Base-by-base conservation (phyloP, 495 filamentous ascomycete genomes). In the Aspergillus funiculosus region DNA sequence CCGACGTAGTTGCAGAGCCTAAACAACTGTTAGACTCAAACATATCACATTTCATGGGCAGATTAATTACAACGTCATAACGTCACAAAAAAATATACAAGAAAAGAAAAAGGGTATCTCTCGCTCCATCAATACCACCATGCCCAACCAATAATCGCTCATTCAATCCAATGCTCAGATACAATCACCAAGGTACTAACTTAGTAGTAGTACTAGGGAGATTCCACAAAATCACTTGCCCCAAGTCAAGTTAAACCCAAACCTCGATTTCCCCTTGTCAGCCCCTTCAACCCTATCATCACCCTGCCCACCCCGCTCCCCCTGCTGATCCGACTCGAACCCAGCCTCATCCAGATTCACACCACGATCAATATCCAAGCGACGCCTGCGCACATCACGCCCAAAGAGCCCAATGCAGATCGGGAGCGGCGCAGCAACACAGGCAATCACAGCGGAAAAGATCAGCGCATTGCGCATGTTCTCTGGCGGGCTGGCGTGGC, bases 381-480 rank as follows among this genome's bases (percentile, higher is more conserved):
- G 73, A 31, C 78, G 73, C 53, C 72, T 43, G 44, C 59, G 56
- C 44, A 75, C 68, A 38, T 75, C 50, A 32, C 80, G 56, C 5
- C 84, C 79, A 71, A 81, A 82, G 32, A 79, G 41, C 2, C 88
- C 88, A 36, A 95, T 61, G 3, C 66, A 66, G 36, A 94, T 48
- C 3, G 85, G 80, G 51, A 83, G 68, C 18, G 86, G 83, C 31
- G 83, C 77, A 21, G 74, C 80, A 5, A 73, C 79, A 32, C 76
- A 63, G 0, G 79, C 75, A 5, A 94, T 27, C 0, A 89, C 84
- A 2, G 86, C 86, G 21, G 82, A 74, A 54, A 95, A 94, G 22
- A 94, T 74, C 53, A 95, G 66, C 15, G 87, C 81, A 35, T 73
- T 71, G 47, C 68, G 65, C 85, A 95, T 91, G 61, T 85, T 82